Evolutionary conservation across 1,139 yeast genomes (phyloP).

Genomic region (Martiniozyma asiatica): DNA sequence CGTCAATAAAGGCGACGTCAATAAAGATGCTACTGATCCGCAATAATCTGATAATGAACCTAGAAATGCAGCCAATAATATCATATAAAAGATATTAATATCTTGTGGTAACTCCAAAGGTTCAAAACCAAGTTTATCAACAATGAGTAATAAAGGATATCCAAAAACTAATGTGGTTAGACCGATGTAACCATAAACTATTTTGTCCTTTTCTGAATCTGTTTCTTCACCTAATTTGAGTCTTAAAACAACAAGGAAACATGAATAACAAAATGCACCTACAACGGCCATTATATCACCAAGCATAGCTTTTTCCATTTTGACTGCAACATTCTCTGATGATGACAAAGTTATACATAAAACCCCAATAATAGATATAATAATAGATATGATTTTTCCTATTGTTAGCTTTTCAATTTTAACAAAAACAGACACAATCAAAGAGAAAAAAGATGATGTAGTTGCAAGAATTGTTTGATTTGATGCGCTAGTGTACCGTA

Average conservation of each 20-base stretch:
- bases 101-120: too few relatives aligned
- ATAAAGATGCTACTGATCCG: too few relatives aligned
- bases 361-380: conserved; percentile 35
- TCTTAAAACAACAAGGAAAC: conserved; percentile 33
- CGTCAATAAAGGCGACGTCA: too few relatives aligned
- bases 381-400: conserved; percentile 34
- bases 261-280: conserved; percentile 38
- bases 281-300: conserved; percentile 36
- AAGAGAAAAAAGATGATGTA: conserved; percentile 39
- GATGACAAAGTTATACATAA: conserved; percentile 31
- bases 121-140: too few relatives aligned
- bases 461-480: conserved; percentile 41
- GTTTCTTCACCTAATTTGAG: too few relatives aligned
- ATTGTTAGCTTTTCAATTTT: conserved; percentile 32
- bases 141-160: too few relatives aligned
- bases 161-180: too few relatives aligned
- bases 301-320: conserved; percentile 26
- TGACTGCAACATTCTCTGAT: not conserved
- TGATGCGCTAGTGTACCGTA: conserved; percentile 41
- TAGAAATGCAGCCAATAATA: too few relatives aligned
- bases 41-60: too few relatives aligned
- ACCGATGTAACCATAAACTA: too few relatives aligned
- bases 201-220: too few relatives aligned
- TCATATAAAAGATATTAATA: too few relatives aligned
- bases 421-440: conserved; percentile 30